Conservation (phyloP, 2,329 filamentous ascomycete species). For the Fusarium continuum region DNA sequence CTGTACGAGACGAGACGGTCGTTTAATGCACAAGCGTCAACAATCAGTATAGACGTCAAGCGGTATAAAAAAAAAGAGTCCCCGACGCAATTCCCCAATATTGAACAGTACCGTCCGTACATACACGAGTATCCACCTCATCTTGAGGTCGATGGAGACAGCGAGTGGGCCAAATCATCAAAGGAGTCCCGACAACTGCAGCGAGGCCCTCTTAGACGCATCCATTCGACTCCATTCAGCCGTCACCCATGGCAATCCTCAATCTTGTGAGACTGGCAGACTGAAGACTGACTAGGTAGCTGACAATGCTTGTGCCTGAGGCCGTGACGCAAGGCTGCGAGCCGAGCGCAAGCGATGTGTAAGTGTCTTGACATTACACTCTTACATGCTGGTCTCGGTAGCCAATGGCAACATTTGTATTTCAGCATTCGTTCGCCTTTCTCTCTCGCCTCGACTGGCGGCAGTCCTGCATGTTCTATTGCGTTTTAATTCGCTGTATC, state of each 20-base stretch:
- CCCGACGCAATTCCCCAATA: conserved; percentile 2
- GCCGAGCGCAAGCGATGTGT: conserved; percentile 18
- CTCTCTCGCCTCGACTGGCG: background rate
- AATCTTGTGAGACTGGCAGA: conserved; percentile 4
- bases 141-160: conserved; percentile 37
- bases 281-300: conserved; percentile 5
- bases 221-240: conserved; percentile 21
- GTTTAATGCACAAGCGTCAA: conserved; percentile 13
- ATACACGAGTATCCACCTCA: conserved; percentile 24
- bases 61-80: conserved; percentile 1
- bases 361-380: conserved; percentile 18
- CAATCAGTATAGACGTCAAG: background rate
- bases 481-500: conserved; percentile 20
- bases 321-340: conserved; percentile 2
- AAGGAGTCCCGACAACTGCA: conserved; percentile 17
- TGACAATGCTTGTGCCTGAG: conserved; percentile 20
- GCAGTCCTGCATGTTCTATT: too few species aligned
- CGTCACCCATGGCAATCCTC: conserved; percentile 43
- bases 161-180: conserved; percentile 41
- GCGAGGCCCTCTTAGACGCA: conserved; percentile 21
- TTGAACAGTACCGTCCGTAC: conserved; percentile 1
- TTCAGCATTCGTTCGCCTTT: conserved; percentile 10
- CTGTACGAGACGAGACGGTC: conserved; percentile 14
- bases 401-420: conserved; percentile 23
- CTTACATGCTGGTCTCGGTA: conserved; percentile 1